Evolutionary conservation across 352 stramenopile species (phyloP), one percentile per base, ranked within the genome.

Genomic region (Phytophthora fragariaefolia): DNA sequence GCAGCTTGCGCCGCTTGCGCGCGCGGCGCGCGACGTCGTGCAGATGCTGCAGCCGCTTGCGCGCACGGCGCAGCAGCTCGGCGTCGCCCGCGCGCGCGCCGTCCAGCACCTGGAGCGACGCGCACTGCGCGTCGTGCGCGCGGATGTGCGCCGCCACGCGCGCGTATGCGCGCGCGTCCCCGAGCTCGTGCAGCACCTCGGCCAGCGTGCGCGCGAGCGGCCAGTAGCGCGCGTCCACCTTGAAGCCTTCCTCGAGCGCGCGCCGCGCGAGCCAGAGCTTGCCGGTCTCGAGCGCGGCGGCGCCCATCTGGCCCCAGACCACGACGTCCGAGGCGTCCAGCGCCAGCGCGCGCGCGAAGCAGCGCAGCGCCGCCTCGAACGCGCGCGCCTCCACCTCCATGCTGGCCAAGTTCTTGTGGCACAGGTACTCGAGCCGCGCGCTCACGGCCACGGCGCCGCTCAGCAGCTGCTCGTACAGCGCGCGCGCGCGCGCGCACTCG

Each of bases 231-330:
- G 58, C 55, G 42, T 93, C 85, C 32, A 83, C 66, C 34, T 82
- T 75, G 17, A 85, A 61, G 0, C 85, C 85, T 52, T 87, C 73
- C 42, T 93, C 85, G 15, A 93, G 58, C 30, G 80, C 73, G 28
- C 73, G 71, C 1, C 83, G 71, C 1, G 83, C 85, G 18, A 92
- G 70, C 81, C 85, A 91, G 34, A 90, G 38, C 70, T 85, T 82
- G 15, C 80, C 82, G 7, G 80, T 93, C 30, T 82, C 81, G 6
- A 91, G 45, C 2, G 85, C 83, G 1, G 80, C 73, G 18, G 75
- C 79, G 4, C 71, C 82, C 81, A 92, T 86, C 34, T 93, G 78
- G 57, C 70, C 84, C 85, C 85, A 93, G 26, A 93, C 83, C 8
- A 91, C 66, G n/a, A 90, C 85, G 62, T 93, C 85, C 17, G 85